Conservation (phyloP, 1,284 basidiomycete species). For the Ustilago trichophora region DNA sequence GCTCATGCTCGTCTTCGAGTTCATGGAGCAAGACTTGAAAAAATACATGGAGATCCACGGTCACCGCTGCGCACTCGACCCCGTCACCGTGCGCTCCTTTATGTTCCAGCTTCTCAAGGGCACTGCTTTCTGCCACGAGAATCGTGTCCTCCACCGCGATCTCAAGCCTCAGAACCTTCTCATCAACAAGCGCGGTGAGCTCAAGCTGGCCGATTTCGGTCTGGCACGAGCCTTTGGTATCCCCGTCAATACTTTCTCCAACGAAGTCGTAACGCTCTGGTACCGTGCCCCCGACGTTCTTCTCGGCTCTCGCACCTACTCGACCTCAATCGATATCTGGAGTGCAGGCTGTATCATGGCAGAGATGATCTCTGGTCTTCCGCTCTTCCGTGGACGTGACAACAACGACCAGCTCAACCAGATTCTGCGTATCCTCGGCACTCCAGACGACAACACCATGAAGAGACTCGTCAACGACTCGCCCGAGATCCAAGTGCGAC, state of each 20-base stretch:
- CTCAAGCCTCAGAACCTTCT: constrained; percentile 97
- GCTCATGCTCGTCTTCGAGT: constrained; percentile 98
- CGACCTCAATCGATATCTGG: constrained; percentile 99
- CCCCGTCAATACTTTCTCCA: constrained; percentile 66
- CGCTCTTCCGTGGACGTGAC: constrained; percentile 94
- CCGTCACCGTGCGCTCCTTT: constrained; percentile 91
- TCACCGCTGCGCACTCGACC: constrained; percentile 91
- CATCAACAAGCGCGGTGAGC: constrained; percentile 96
- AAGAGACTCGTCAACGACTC: constrained; percentile 90
- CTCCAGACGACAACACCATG: constrained; percentile 87
- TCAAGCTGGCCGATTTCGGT: constrained; percentile 84
- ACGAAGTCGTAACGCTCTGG: constrained; percentile 85
- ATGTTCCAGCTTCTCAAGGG: constrained; percentile 98
- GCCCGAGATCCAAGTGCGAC: constrained; percentile 87
- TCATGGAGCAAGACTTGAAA: constrained; percentile 97
- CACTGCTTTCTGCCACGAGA: constrained; percentile 98
- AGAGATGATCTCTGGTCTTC: constrained; percentile 87
- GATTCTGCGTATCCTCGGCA: constrained; percentile 97
- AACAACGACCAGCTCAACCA: constrained; percentile 97
- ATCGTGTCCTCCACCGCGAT: constrained; percentile 95
- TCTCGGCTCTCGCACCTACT: constrained; percentile 95
- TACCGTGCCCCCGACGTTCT: constrained; percentile 98
- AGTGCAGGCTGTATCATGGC: constrained; percentile 99
- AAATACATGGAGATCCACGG: constrained; percentile 99
- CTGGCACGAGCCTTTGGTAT: constrained; percentile 80